These are phyloP conservation scores for Saccharomycopsis oosterbeekiorum DNA, from an alignment of 805 yeast species.

Conservation along the genomic window DNA sequence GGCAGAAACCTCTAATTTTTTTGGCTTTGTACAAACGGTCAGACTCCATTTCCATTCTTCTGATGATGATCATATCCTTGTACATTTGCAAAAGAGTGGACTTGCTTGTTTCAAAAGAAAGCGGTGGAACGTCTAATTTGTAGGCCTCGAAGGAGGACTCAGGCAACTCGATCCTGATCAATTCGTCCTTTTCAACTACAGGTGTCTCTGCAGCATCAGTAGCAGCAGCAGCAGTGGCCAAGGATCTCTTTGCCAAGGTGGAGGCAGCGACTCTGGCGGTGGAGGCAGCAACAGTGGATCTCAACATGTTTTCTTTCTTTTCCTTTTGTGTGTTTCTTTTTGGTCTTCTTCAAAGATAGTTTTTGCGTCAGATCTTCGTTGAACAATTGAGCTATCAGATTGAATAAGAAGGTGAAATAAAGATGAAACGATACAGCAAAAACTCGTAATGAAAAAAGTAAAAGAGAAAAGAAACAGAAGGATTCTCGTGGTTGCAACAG, in stretches of 20 bases:
- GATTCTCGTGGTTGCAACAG: too few relatives aligned
- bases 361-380: not conserved
- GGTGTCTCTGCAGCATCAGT: slow-evolving; percentile 16
- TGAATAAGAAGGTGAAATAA: not conserved
- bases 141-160: slow-evolving; percentile 80
- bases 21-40: slow-evolving; percentile 97
- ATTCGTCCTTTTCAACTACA: slow-evolving; percentile 19
- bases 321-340: not conserved
- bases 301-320: slow-evolving; percentile 15
- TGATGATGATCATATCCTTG: slow-evolving; percentile 86
- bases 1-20: slow-evolving; percentile 98
- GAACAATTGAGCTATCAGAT: not conserved
- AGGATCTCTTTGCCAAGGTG: slow-evolving; percentile 19
- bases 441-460: not conserved
- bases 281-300: slow-evolving; percentile 20
- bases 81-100: slow-evolving; percentile 79
- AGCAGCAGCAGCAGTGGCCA: slow-evolving; percentile 27
- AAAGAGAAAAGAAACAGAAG: not conserved
- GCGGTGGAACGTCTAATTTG: slow-evolving; percentile 62
- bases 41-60: slow-evolving; percentile 98
- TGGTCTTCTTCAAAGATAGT: not conserved
- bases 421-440: not conserved
- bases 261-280: slow-evolving; percentile 18
- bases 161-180: slow-evolving; percentile 52
- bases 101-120: slow-evolving; percentile 72